Base-by-base conservation (phyloP, 208 protist species). In the Trypanosoma brucei region DNA sequence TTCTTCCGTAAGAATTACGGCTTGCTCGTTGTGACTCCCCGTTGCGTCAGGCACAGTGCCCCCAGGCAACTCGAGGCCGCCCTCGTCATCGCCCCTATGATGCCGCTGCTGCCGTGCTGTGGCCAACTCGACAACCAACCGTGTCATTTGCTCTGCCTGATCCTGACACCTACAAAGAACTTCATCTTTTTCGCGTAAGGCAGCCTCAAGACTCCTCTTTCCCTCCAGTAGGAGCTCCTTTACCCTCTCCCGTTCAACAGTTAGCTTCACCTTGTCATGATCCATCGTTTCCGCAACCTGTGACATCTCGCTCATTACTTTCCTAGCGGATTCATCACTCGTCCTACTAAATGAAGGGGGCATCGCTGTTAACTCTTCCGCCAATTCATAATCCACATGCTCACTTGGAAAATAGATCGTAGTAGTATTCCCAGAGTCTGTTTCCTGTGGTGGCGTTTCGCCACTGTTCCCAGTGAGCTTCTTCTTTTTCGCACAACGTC, bases 181-280 rank as follows among this genome's bases (percentile, higher is more conserved):
- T 35, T 57, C 39, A 3, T 71, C 65, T 13, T 53, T 59, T 59
- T 64, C 58, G 11, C 49, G 8, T 37, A 42, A 62, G 9, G 65
- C 52, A 3, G n/a, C 58, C 2, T 51, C 39, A 30, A 59, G 59
- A 33, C 13, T 55, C 7, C 35, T 13, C 30, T 52, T 49, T 36
- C 60, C 59, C 31, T 59, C 42, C 33, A 48, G 22, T 13, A 70
- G 45, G 5, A 63, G 42, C 39, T 30, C 4, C 0, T 22, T 31
- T 59, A 62, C 35, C 4, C 62, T 11, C 14, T 70, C 65, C 56
- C 44, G 54, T 46, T 62, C 57, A 50, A n/a, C 39, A 31, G 36
- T 0, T 13, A 62, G 0, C 4, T 30, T 0, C 39, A 40, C 3
- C 31, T 22, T 22, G 22, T 22, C 22, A 22, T 22, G 22, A 22